These are phyloP conservation scores for Linnemannia zychae DNA, from an alignment of 192 early-diverging fungal genomes.

Conservation along the genomic window DNA sequence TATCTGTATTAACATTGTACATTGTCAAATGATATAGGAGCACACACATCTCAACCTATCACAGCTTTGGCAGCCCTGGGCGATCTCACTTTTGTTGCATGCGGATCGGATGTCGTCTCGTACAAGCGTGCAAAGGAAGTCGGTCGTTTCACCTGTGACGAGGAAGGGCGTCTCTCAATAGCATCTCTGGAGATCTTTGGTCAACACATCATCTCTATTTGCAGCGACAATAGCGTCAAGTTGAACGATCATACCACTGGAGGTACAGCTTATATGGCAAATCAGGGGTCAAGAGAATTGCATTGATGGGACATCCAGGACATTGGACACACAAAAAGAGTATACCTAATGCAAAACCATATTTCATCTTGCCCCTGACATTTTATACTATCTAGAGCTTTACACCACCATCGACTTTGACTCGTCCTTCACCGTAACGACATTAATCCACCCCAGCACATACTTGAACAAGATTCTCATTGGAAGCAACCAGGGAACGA, in stretches of 20 bases:
- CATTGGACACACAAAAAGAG: background rate
- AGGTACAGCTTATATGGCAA: constrained; percentile 62
- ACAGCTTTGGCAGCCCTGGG: constrained; percentile 77
- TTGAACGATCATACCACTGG: constrained; percentile 81
- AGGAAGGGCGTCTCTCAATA: constrained; percentile 43
- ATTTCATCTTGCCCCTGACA: background rate
- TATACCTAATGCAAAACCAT: background rate
- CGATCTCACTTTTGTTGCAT: constrained; percentile 83
- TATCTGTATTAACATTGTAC: background rate
- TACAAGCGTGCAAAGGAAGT: constrained; percentile 82
- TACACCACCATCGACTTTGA: constrained; percentile 84
- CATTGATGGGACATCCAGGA: background rate
- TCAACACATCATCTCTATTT: constrained; percentile 78
- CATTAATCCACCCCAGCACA: constrained; percentile 93
- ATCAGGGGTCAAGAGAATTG: background rate
- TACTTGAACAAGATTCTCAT: constrained; percentile 98
- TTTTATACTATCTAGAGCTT: constrained; percentile 61
- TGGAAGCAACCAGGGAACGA: constrained; percentile 83
- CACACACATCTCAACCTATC: constrained; percentile 76
- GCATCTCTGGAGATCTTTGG: constrained; percentile 81
- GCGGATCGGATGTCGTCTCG: constrained; percentile 69
- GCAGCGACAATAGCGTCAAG: constrained; percentile 83
- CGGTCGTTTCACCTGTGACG: constrained; percentile 34
- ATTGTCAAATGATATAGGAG: constrained; percentile 41
- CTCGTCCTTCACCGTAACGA: constrained; percentile 76